These are phyloP conservation scores for Solanum habrochaites DNA, from an alignment of 257 asterid species.

Conservation along the genomic window DNA sequence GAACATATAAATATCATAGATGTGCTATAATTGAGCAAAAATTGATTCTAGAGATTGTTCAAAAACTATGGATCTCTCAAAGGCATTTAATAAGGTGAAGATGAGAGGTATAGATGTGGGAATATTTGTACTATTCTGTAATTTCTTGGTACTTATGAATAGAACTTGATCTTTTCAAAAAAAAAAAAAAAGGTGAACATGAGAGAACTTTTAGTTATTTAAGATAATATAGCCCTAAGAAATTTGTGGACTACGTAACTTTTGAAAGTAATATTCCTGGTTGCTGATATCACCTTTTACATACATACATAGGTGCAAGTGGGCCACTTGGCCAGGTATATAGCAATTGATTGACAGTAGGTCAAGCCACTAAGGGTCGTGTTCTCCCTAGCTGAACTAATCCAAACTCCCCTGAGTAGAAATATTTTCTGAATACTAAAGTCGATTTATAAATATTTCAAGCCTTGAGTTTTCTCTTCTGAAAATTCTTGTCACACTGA, in stretches of 20 bases:
- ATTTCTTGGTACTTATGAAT: neutral
- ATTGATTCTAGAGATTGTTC: neutral
- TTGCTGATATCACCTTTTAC: neutral
- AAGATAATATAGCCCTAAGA: neutral
- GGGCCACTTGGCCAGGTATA: neutral
- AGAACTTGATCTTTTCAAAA: neutral
- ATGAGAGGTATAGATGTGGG: neutral
- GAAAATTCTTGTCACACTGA: neutral
- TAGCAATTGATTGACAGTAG: neutral
- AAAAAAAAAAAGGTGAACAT: neutral
- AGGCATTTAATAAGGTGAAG: neutral
- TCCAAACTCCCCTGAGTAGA: neutral
- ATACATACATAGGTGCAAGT: neutral
- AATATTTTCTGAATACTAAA: neutral
- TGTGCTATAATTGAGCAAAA: neutral
- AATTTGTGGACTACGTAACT: neutral
- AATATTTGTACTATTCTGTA: neutral
- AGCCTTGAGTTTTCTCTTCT: neutral
- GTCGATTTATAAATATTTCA: too few species aligned
- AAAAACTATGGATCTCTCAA: neutral
- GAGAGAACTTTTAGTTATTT: neutral
- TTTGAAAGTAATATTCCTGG: neutral
- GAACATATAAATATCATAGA: neutral
- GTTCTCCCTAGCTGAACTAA: neutral
- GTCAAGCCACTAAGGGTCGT: neutral